A percentile compares a stretch with the other conserved stretches of the same genome.
Evolutionary conservation across 352 stramenopile species (phyloP).

Genomic region (Globisporangium barbulae): DNA sequence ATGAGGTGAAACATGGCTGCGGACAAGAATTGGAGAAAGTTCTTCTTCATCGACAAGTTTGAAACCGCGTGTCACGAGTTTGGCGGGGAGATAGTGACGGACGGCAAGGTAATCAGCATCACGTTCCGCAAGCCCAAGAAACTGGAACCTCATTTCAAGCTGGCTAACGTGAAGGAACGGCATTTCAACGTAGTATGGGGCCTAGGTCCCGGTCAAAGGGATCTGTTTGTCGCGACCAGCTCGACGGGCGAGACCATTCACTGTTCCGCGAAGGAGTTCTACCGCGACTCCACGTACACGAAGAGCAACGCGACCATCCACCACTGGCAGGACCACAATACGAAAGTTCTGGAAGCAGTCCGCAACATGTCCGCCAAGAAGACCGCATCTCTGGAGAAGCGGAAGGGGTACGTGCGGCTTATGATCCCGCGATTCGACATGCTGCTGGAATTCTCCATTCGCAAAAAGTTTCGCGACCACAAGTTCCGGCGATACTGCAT

Average conservation of each 20-base stretch:
- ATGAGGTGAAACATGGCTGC: neutral
- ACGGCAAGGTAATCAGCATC: neutral
- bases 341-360: conserved; percentile 1
- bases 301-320: conserved; percentile 1
- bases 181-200: conserved; percentile 5
- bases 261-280: conserved; percentile 1
- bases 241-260: conserved; percentile 1
- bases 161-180: neutral
- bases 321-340: conserved; percentile 4
- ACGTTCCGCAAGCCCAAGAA: conserved; percentile 5
- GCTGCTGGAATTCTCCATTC: neutral
- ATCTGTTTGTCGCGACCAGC: conserved; percentile 9
- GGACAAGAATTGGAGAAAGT: conserved; percentile 4
- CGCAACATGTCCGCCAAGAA: conserved; percentile 8
- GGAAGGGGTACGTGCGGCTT: neutral
- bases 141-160: neutral
- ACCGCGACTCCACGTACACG: conserved; percentile 6
- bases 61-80: neutral
- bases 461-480: neutral
- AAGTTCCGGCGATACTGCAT: conserved; percentile 3
- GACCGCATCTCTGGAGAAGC: neutral
- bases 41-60: conserved; percentile 7
- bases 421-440: conserved; percentile 2
- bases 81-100: neutral
- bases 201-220: conserved; percentile 1